phyloP scores from a whole-genome alignment of 805 yeast species.

The Ogataea henricii region DNA sequence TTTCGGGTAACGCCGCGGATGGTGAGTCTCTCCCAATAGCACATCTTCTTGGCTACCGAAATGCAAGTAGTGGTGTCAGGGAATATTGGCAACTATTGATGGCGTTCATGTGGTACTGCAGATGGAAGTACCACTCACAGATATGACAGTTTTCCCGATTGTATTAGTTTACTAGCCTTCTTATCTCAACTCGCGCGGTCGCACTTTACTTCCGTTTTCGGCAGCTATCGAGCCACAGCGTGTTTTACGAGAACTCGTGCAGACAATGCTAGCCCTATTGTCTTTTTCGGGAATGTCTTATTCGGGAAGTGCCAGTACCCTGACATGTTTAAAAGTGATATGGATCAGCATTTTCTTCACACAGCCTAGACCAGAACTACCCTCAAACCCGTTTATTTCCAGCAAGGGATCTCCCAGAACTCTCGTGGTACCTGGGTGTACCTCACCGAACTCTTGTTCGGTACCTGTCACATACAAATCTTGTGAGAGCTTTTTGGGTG shows the following conservation, averaged over 20 bases:
- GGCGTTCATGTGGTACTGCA: background rate
- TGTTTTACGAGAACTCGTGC: background rate
- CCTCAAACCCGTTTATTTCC: too few relatives aligned
- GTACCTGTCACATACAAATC: too few relatives aligned
- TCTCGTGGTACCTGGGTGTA: too few relatives aligned
- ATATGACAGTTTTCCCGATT: constrained; percentile 5
- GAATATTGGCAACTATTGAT: background rate
- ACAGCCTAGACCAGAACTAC: background rate
- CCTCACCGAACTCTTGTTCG: too few relatives aligned
- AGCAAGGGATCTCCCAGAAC: too few relatives aligned
- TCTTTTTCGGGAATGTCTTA: background rate
- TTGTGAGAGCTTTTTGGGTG: too few relatives aligned
- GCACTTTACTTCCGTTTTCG: background rate
- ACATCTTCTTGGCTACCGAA: too few relatives aligned
- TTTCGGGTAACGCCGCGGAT: too few relatives aligned
- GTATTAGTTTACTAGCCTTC: background rate
- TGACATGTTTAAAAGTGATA: background rate
- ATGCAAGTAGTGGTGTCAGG: background rate
- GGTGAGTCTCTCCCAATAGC: too few relatives aligned
- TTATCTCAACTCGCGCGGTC: constrained; percentile 1
- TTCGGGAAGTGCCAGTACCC: constrained; percentile 2
- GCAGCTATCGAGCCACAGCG: background rate
- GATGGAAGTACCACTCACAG: background rate
- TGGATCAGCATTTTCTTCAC: background rate
- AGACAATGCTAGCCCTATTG: background rate